These are phyloP conservation scores for Macadamia integrifolia DNA, from an alignment of 164 flowering plant genomes.

Conservation along the genomic window DNA sequence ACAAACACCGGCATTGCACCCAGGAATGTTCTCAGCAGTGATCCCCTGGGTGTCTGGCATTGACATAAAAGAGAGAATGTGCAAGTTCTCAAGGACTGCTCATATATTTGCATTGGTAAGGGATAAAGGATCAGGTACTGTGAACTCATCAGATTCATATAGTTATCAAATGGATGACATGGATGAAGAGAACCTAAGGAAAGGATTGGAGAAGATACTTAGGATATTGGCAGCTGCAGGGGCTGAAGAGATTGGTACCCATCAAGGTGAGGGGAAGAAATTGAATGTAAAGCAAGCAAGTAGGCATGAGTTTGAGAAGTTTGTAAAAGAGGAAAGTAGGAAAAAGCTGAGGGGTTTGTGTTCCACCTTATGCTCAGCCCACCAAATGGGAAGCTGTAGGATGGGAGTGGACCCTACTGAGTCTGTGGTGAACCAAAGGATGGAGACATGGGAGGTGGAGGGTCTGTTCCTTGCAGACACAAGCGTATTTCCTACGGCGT, in stretches of 20 bases:
- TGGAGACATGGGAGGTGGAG: conserved; percentile 83
- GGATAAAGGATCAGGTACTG: conserved; percentile 42
- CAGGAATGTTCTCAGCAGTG: conserved; percentile 61
- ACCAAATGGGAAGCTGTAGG: conserved; percentile 88
- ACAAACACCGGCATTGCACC: conserved; percentile 75
- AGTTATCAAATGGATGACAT: conserved; percentile 27
- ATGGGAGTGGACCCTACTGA: conserved; percentile 51
- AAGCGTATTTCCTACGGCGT: conserved; percentile 75
- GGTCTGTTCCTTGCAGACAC: conserved; percentile 67
- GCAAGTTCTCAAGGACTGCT: conserved; percentile 56
- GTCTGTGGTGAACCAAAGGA: conserved; percentile 65
- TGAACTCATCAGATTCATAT: conserved; percentile 24
- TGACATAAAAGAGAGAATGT: conserved; percentile 52
- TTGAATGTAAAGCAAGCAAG: conserved; percentile 48
- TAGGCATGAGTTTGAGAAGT: conserved; percentile 48
- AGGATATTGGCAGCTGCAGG: conserved; percentile 60
- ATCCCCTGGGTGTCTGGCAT: conserved; percentile 66
- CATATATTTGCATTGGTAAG: conserved; percentile 52
- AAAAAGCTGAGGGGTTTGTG: conserved; percentile 30
- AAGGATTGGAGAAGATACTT: conserved; percentile 44
- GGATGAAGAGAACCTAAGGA: conserved; percentile 36
- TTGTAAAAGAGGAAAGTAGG: conserved; percentile 55
- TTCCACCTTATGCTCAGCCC: conserved; percentile 54
- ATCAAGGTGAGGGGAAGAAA: conserved; percentile 33
- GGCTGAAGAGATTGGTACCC: conserved; percentile 67